phyloP scores from a whole-genome alignment of 208 protist species.

The Porcisia hertigi region DNA sequence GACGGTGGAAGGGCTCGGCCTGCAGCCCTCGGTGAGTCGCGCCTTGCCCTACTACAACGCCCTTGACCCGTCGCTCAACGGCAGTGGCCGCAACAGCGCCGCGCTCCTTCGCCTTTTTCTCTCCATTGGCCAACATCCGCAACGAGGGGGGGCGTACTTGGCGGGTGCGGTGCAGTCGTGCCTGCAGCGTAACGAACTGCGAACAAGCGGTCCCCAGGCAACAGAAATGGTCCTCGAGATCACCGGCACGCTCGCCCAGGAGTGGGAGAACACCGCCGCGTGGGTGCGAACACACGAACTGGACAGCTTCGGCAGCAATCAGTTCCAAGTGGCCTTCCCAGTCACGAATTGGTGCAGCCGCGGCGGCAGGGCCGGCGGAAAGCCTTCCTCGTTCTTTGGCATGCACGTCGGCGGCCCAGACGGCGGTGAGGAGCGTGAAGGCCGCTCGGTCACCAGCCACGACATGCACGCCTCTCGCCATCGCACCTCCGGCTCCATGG shows the following conservation, averaged over 20 bases:
- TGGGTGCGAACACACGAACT: constrained; percentile 94
- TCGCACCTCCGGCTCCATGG: neutral
- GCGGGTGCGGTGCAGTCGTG: constrained; percentile 90
- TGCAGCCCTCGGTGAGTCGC: constrained; percentile 65
- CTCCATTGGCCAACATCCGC: constrained; percentile 80
- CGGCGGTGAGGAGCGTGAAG: neutral
- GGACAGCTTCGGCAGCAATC: constrained; percentile 90
- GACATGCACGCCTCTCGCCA: neutral
- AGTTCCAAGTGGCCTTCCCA: constrained; percentile 89
- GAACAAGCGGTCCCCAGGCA: constrained; percentile 66
- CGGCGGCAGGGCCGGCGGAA: constrained; percentile 3
- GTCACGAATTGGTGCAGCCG: constrained; percentile 26
- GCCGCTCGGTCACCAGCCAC: constrained; percentile 1
- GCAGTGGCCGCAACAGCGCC: constrained; percentile 78
- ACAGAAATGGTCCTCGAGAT: constrained; percentile 90
- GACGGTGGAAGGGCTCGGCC: constrained; percentile 94
- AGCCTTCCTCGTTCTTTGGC: neutral
- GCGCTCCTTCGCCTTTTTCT: constrained; percentile 96
- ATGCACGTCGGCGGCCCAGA: neutral
- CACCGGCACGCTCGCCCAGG: constrained; percentile 68
- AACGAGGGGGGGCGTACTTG: constrained; percentile 94
- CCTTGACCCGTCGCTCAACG: constrained; percentile 97
- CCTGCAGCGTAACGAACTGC: constrained; percentile 86
- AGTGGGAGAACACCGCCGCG: constrained; percentile 94
- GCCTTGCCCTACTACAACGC: constrained; percentile 92